Evolutionary conservation across 805 yeast genomes (phyloP), one percentile per base, ranked within the genome.

Genomic region (Scheffersomyces stipitis): DNA sequence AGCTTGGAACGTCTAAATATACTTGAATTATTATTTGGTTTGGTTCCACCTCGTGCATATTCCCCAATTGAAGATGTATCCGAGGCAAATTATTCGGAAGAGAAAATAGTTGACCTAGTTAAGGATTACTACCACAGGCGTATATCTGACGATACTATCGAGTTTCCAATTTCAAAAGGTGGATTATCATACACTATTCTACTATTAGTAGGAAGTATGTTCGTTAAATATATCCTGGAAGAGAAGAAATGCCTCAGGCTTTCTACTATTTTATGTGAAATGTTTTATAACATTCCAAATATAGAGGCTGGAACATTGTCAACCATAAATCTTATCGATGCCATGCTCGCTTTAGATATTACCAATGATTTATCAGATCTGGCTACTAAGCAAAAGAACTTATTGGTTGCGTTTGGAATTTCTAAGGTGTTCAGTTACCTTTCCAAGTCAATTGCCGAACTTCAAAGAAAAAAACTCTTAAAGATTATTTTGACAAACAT

Each of bases 1-100:
- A 42, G 36, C 8, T 28, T 15, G 2, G 34, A 58, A 16, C 71
- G 80, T 67, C 51, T 73, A 15, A 45, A 52, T 0, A 51, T 81
- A 4, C 60, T 75, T 5, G 58, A 64, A 15, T 44, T 58, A 1
- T 46, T 86, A 12, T 41, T 83, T n/a, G 66, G 65, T 1, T 51
- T 76, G 33, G 71, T 86, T 5, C 90, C 93, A 0, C 78, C 75
- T 29, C 65, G 85, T 33, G 84, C 86, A 1, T 75, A 76, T n/a
- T 18, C 36, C 2, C 29, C 42, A 7, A 23, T 34, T 14, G 8
- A 26, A 18, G 14, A 12, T n/a, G 22, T 18, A 7, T 35, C 10
- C 13, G 26, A 8, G 33, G 28, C 13, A 5, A 15, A 24, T 6
- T 14, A 29, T 16, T 17, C 30, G 24, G 18, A 12, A 6, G 26